Conservation (phyloP, 805 yeast species). For the Wickerhamomyces silvicola region DNA sequence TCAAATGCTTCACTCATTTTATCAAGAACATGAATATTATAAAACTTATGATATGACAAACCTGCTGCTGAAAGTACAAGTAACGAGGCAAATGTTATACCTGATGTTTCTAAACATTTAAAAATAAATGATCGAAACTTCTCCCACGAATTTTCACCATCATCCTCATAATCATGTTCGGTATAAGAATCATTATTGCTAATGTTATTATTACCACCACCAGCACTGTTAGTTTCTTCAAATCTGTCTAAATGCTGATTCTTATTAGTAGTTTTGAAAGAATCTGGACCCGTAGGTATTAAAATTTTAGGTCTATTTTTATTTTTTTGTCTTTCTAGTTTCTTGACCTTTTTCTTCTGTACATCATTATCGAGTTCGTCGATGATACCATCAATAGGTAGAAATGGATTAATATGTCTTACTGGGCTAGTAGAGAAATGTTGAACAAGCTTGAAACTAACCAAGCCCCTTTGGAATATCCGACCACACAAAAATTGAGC, state of each 20-base stretch:
- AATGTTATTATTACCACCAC: slow-evolving; percentile 5
- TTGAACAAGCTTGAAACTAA: too few species aligned
- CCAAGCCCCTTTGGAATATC: too few species aligned
- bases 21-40: slow-evolving; percentile 49
- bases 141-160: slow-evolving; percentile 12
- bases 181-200: slow-evolving; percentile 6
- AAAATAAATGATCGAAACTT: slow-evolving; percentile 10
- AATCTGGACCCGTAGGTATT: slow-evolving; percentile 15
- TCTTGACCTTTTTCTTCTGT: slow-evolving; percentile 5
- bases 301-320: slow-evolving; percentile 15
- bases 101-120: slow-evolving; percentile 59
- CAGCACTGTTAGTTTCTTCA: slow-evolving; percentile 1
- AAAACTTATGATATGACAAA: slow-evolving; percentile 56
- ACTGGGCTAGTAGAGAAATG: too few species aligned
- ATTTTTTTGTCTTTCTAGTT: slow-evolving; percentile 4
- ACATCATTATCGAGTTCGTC: slow-evolving; percentile 18
- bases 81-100: slow-evolving; percentile 64
- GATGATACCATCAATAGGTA: slow-evolving; percentile 19
- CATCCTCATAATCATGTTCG: slow-evolving; percentile 9
- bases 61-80: slow-evolving; percentile 70
- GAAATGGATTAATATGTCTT: slow-evolving; percentile 21
- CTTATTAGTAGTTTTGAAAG: slow-evolving; percentile 9
- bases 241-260: too few species aligned
- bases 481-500: too few species aligned
- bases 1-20: slow-evolving; percentile 66